Base-by-base conservation (phyloP, 1,284 basidiomycete genomes). In the Ceratobasidium sp. region DNA sequence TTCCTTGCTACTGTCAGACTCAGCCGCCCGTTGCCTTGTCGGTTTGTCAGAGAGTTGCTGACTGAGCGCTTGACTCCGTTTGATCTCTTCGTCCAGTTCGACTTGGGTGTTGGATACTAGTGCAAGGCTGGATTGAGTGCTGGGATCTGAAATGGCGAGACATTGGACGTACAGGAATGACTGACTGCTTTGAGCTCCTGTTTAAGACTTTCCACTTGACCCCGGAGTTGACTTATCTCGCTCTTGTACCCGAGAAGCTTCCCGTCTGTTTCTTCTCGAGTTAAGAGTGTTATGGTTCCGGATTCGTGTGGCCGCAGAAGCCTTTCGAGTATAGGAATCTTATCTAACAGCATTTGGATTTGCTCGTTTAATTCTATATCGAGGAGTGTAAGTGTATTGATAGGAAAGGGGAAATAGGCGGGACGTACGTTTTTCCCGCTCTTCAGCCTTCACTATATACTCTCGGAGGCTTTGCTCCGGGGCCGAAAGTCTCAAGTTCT, bases 191-290 rank as follows among this genome's bases (percentile, higher is more conserved):
- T 71, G 27, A 86, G 84, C 39, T 78, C 76, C 36, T 79, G 75
- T 19, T 84, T 82, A 71, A 82, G 82, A 42, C 80, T 77, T n/a
- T 78, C 78, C 3, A 87, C 76, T 7, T 75, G 79, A 82, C 36
- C 82, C 79, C 62, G 80, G 54, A 80, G 82, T 73, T 85, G 84
- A 77, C 90, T 52, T 42, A 58, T 71, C 52, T 59, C 80, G 82
- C 73, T 85, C 84, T 77, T 90, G 21, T 41, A 66, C 39, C 41
- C 39, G 23, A 21, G 49, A 1, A 67, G 62, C 21, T 46, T 88
- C 70, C 85, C 83, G 67, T 90, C 85, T 6, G 85, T 88, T 2
- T 84, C 83, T 72, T 90, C 88, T 58, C 87, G 84, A 6, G 88
- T 89, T 14, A 91, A 77, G 69, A 91, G 82, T 71, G 87, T 85